A percentile compares a stretch with the other conserved stretches of the same genome.
These are phyloP conservation scores for Ophiostoma ulmi DNA, from an alignment of 2,329 filamentous ascomycete species.

Conservation along the genomic window DNA sequence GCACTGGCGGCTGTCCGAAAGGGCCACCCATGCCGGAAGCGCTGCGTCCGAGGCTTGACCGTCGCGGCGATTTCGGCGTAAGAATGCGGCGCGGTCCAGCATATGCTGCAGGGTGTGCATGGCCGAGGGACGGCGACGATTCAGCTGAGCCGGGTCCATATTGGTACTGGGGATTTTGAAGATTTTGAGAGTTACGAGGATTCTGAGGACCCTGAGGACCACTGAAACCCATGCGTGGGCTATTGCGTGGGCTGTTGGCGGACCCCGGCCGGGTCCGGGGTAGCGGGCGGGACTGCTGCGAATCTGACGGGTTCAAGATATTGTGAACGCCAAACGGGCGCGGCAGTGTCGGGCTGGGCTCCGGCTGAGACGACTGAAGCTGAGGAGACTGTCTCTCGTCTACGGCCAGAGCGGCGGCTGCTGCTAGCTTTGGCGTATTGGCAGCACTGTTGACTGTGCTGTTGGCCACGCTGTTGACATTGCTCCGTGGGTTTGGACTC, in stretches of 20 bases:
- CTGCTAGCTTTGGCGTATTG: slow-evolving; percentile 3
- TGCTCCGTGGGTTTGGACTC: neutral
- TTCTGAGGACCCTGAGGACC: neutral
- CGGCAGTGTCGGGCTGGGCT: slow-evolving; percentile 27
- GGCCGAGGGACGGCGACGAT: slow-evolving; percentile 29
- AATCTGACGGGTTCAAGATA: slow-evolving; percentile 42
- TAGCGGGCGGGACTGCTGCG: slow-evolving; percentile 29
- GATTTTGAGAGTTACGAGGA: neutral
- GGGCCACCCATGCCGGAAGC: slow-evolving; percentile 5
- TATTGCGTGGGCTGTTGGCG: slow-evolving; percentile 3
- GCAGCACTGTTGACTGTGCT: slow-evolving; percentile 18
- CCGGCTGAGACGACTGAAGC: neutral
- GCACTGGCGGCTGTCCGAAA: slow-evolving; percentile 21
- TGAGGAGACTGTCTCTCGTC: neutral
- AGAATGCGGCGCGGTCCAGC: slow-evolving; percentile 40
- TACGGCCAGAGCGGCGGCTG: neutral
- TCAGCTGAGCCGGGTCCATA: slow-evolving; percentile 24
- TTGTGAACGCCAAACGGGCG: slow-evolving; percentile 41
- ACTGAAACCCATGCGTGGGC: neutral
- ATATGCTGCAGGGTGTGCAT: slow-evolving; percentile 29
- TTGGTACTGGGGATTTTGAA: neutral
- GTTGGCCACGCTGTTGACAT: slow-evolving; percentile 4
- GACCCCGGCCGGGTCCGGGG: slow-evolving; percentile 24
- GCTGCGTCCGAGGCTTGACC: slow-evolving; percentile 43
- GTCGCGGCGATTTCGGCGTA: slow-evolving; percentile 55